These are phyloP conservation scores for Thermoascus crustaceus DNA, from an alignment of 2,329 filamentous ascomycete species.

Conservation along the genomic window DNA sequence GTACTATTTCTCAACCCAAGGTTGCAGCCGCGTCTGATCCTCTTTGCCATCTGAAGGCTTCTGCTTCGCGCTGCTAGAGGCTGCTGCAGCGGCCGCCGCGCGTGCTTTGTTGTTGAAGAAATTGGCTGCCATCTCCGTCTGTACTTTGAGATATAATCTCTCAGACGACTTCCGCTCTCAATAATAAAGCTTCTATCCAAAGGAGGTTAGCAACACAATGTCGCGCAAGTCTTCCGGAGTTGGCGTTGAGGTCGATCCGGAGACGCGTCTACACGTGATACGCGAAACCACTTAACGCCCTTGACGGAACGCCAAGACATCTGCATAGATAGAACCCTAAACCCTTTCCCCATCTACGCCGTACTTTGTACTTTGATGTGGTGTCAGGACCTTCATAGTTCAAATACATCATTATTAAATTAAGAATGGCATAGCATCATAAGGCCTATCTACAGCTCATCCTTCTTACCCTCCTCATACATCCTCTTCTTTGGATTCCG, in stretches of 20 bases:
- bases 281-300: conserved; percentile 11
- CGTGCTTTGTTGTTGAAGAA: conserved; percentile 96
- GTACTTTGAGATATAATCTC: too few species aligned
- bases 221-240: conserved; percentile 9
- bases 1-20: conserved; percentile 99
- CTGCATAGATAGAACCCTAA: too few species aligned
- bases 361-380: too few species aligned
- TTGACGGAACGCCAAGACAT: conserved; percentile 1
- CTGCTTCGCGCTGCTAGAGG: conserved; percentile 53
- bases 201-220: neutral
- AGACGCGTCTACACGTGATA: conserved; percentile 29
- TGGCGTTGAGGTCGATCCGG: neutral
- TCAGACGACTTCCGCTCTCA: neutral
- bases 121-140: conserved; percentile 54
- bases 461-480: conserved; percentile 34
- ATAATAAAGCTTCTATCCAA: neutral
- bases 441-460: conserved; percentile 33
- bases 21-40: conserved; percentile 62
- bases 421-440: conserved; percentile 8
- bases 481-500: conserved; percentile 43
- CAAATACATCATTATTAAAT: conserved; percentile 14
- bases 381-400: too few species aligned
- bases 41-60: conserved; percentile 58
- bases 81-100: conserved; percentile 64
- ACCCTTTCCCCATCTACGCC: too few species aligned